Evolutionary conservation across 768 basidiomycete species (phyloP), one percentile per base, ranked within the genome.

Genomic region (Suillus sp.): DNA sequence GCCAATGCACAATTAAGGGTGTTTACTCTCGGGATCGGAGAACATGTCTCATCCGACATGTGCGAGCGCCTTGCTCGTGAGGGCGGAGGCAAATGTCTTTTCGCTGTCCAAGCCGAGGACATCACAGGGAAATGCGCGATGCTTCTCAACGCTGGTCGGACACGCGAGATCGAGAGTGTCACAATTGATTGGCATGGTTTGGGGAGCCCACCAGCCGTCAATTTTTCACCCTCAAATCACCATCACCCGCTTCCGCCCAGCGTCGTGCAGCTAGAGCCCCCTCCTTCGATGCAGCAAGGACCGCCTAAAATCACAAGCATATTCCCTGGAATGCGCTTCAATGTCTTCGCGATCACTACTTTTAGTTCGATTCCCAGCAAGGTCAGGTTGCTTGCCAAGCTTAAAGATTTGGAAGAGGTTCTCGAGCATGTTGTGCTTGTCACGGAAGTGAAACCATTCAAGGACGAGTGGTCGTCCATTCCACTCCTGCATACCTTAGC

Each of bases 11-110:
- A 77, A 9, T 63, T 84, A 2, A 83, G 86, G 9, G 76, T 88
- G 4, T 89, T 87, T 63, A 78, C 81, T 10, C 79, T 89, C 1
- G 87, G 87, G 1, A 86, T 89, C 16, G 88, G 88, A 14, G 57
- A 74, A 27, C 66, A 65, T 0, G 80, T 82, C 3, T 86, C 86
- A 3, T 83, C 78, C 4, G 82, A 78, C 0, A 77, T 83, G 66
- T 85, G 84, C 66, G 79, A 84, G 64, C 72, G 79, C 4, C 81
- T 89, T n/a, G 86, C 88, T 0, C 71, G 75, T 20, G 77, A 77
- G 1, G 88, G 88, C 2, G 78, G 82, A 11, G 88, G 88, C 18
- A 74, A 77, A 32, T 81, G 71, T 57, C 71, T 85, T 0, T 81
- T 83, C 61, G 83, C 86, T 4, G 69, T 76, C 8, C 70, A 78